Conservation (phyloP, 768 basidiomycete species). For the Auricularia cornea region DNA sequence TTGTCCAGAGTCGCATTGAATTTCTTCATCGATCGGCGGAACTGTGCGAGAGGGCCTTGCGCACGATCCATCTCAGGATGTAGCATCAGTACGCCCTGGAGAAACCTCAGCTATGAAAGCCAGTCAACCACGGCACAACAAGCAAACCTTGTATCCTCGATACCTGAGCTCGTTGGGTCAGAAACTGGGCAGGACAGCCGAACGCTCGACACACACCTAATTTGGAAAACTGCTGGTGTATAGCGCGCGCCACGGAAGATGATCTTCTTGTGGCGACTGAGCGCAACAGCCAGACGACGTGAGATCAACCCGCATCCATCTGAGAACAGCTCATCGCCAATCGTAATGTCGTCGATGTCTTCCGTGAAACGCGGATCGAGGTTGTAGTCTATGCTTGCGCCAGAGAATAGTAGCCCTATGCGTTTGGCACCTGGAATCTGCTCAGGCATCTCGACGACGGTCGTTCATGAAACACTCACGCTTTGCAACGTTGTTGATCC, state of each 20-base stretch:
- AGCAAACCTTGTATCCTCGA: conserved; percentile 50
- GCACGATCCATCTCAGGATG: conserved; percentile 50
- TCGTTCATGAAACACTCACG: conserved; percentile 28
- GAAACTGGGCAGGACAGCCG: neutral
- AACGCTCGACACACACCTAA: conserved; percentile 34
- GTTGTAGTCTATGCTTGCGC: conserved; percentile 48
- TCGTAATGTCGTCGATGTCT: conserved; percentile 54
- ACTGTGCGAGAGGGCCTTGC: conserved; percentile 33
- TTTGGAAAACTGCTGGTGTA: conserved; percentile 55
- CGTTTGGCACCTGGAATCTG: conserved; percentile 48
- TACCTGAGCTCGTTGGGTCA: conserved; percentile 39
- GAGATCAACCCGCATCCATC: conserved; percentile 65
- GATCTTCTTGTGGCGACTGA: conserved; percentile 47
- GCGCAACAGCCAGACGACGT: conserved; percentile 37
- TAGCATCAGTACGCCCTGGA: conserved; percentile 47
- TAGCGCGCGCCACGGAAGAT: conserved; percentile 48
- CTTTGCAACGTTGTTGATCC: conserved; percentile 58
- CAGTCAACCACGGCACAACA: neutral
- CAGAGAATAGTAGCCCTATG: conserved; percentile 59
- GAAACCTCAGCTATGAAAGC: neutral
- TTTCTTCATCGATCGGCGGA: conserved; percentile 65
- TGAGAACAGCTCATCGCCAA: conserved; percentile 51
- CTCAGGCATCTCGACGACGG: neutral
- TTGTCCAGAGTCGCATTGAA: conserved; percentile 45
- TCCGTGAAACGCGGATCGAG: conserved; percentile 40